phyloP scores from a whole-genome alignment of 1,284 basidiomycete species.

The Malassezia pachydermatis region DNA sequence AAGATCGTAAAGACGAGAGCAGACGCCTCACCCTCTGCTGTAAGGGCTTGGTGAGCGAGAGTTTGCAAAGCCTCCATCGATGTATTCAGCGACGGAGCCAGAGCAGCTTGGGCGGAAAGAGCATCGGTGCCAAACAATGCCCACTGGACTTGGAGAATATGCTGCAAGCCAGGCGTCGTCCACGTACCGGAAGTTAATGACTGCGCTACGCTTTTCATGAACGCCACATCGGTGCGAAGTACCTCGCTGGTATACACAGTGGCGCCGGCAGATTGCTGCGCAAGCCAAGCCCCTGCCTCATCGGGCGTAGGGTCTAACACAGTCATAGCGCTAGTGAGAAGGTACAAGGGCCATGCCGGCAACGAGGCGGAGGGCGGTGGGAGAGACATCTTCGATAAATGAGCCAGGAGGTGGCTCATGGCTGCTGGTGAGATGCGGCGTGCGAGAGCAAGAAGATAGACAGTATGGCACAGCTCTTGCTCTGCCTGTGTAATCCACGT shows the following conservation, averaged over 20 bases:
- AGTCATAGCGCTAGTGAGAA: conserved; percentile 60
- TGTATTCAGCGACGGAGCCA: conserved; percentile 30
- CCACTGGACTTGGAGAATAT: conserved; percentile 71
- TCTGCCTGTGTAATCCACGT: conserved; percentile 34
- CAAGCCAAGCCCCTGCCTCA: conserved; percentile 19
- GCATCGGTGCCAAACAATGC: conserved; percentile 55
- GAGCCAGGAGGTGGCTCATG: conserved; percentile 24
- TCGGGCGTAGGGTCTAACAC: conserved; percentile 60
- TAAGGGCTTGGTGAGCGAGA: conserved; percentile 17
- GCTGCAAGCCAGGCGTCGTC: conserved; percentile 66
- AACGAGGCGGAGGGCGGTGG: conserved; percentile 17
- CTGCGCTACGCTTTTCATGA: conserved; percentile 12
- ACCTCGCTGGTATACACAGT: conserved; percentile 5
- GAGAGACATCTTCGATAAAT: conserved; percentile 12
- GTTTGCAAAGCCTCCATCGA: conserved; percentile 29
- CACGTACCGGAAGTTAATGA: conserved; percentile 50
- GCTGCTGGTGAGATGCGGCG: conserved; percentile 28
- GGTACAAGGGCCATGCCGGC: conserved; percentile 56
- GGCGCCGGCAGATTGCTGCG: conserved; percentile 2
- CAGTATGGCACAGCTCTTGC: conserved; percentile 34
- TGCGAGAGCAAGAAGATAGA: conserved; percentile 40
- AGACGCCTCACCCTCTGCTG: conserved; percentile 10
- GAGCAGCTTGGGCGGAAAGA: conserved; percentile 27
- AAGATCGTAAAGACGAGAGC: conserved; percentile 64
- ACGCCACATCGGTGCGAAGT: conserved; percentile 25